Conservation (phyloP, 176 grass and related monocot genomes). For the Musa troglodytarum region DNA sequence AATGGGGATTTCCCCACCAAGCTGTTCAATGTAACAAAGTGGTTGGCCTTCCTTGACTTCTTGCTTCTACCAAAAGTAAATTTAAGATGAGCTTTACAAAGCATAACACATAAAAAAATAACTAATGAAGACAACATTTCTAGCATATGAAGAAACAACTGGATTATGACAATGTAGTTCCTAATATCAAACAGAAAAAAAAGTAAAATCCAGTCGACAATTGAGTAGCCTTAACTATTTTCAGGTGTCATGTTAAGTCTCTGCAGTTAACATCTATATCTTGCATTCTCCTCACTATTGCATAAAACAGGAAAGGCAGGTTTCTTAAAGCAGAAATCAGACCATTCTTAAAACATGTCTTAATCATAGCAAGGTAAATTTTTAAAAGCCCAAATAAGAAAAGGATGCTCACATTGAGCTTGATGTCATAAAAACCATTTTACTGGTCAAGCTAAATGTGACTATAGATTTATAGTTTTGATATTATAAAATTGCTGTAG, state of each 20-base stretch:
- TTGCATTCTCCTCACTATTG: not conserved
- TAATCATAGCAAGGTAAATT: not conserved
- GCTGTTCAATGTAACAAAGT: slow-evolving; percentile 24
- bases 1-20: slow-evolving; percentile 23
- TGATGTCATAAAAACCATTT: too few relatives aligned
- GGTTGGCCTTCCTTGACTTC: slow-evolving; percentile 21
- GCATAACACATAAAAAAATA: not conserved
- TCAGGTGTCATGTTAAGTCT: too few relatives aligned
- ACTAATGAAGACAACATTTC: not conserved
- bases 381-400: too few relatives aligned
- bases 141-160: not conserved
- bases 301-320: not conserved
- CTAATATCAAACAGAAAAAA: not conserved
- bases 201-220: not conserved
- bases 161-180: not conserved
- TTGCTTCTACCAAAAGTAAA: slow-evolving; percentile 10
- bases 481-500: too few relatives aligned
- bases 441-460: too few relatives aligned
- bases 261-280: too few relatives aligned
- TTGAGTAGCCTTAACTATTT: too few relatives aligned
- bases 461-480: too few relatives aligned
- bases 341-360: not conserved
- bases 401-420: too few relatives aligned
- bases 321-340: not conserved
- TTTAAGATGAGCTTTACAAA: not conserved